phyloP scores from a whole-genome alignment of 257 asterid species.

The Solanum raphanifolium region DNA sequence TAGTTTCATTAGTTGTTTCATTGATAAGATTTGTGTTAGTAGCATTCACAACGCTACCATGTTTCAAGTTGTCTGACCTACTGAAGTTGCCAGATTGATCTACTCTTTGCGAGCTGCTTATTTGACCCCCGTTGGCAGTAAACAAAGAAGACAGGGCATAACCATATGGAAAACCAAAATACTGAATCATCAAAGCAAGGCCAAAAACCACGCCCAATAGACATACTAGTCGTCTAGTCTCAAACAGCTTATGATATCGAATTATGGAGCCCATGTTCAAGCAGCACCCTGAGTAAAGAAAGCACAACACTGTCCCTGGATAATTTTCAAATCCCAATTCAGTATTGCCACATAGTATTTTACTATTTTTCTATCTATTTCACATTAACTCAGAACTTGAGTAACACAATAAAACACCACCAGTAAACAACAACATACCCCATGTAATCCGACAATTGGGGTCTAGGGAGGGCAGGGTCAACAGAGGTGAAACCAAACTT shows the following conservation, averaged over 20 bases:
- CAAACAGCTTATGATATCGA: slow-evolving; percentile 28
- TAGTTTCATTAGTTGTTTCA: slow-evolving; percentile 4
- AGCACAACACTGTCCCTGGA: background rate
- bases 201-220: slow-evolving; percentile 46
- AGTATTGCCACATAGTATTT: background rate
- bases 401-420: background rate
- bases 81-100: slow-evolving; percentile 13
- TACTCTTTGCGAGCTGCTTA: slow-evolving; percentile 9
- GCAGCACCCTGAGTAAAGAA: background rate
- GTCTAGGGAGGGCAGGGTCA: background rate
- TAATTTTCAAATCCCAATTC: slow-evolving; percentile 11
- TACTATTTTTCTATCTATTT: background rate
- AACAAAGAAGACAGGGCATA: slow-evolving; percentile 35
- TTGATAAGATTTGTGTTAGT: slow-evolving; percentile 5
- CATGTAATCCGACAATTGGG: background rate
- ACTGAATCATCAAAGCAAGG: slow-evolving; percentile 45
- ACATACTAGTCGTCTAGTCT: slow-evolving; percentile 46
- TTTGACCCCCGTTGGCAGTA: slow-evolving; percentile 18
- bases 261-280: slow-evolving; percentile 37
- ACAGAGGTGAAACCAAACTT: background rate
- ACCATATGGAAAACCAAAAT: slow-evolving; percentile 54
- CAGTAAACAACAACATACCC: background rate
- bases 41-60: slow-evolving; percentile 15
- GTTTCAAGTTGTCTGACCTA: slow-evolving; percentile 7
- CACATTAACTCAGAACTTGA: background rate